Conservation (phyloP, 306 rosid species). For the Cucumis melo region DNA sequence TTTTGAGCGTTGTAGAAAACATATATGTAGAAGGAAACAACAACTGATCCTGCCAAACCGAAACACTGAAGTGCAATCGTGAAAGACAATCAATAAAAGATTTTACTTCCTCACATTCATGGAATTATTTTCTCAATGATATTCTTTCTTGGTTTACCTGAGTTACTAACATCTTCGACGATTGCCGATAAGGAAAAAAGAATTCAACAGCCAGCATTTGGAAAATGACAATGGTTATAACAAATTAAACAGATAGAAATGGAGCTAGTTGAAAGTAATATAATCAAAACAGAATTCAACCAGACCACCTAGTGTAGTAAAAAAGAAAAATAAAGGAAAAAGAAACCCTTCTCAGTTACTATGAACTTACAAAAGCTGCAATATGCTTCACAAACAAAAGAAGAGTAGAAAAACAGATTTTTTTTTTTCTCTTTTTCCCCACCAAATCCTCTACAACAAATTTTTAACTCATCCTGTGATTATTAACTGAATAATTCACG, state of each 20-base stretch:
- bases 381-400: constrained; percentile 18
- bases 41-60: constrained; percentile 52
- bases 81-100: not conserved
- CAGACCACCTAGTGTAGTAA: not conserved
- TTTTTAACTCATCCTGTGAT: constrained; percentile 6
- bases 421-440: not conserved
- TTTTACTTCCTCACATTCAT: not conserved
- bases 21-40: constrained; percentile 48
- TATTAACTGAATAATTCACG: constrained; percentile 10
- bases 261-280: not conserved
- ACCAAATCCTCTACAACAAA: constrained; percentile 9
- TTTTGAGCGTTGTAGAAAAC: constrained; percentile 88
- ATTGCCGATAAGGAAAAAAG: not conserved
- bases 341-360: not conserved
- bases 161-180: not conserved
- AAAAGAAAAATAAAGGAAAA: not conserved
- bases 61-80: not conserved
- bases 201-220: not conserved
- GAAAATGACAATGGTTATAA: not conserved
- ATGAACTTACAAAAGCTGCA: constrained; percentile 10
- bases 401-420: constrained; percentile 15
- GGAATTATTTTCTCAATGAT: not conserved
- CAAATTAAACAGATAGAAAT: not conserved
- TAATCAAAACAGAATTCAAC: not conserved
- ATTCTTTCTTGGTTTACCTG: not conserved